Conservation (phyloP, 106 monocot genomes). For the Phalaenopsis equestris region DNA sequence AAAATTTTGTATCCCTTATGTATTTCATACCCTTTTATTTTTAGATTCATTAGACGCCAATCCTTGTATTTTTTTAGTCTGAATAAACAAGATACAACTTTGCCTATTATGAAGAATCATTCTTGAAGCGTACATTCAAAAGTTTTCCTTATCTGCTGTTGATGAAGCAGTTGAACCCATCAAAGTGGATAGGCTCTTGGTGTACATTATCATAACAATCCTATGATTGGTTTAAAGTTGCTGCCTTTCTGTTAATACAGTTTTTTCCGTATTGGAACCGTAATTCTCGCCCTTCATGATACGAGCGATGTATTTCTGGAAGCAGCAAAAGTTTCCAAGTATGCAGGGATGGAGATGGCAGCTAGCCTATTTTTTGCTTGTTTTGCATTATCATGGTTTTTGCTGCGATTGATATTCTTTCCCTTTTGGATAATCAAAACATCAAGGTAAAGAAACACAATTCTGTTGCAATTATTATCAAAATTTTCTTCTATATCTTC, state of each 20-base stretch:
- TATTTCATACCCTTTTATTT: too few species aligned
- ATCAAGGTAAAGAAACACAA: slow-evolving; percentile 38
- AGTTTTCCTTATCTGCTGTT: too few species aligned
- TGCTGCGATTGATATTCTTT: slow-evolving; percentile 74
- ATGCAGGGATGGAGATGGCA: slow-evolving; percentile 66
- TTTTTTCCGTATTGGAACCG: slow-evolving; percentile 75
- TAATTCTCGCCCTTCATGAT: slow-evolving; percentile 85
- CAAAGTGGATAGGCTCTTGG: too few species aligned
- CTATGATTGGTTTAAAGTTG: not conserved
- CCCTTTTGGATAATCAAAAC: slow-evolving; percentile 86
- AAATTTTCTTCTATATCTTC: not conserved
- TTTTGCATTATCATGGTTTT: slow-evolving; percentile 79
- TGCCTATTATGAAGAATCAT: too few species aligned
- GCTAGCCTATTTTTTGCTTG: slow-evolving; percentile 80
- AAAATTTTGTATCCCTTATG: too few species aligned
- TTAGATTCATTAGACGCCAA: too few species aligned
- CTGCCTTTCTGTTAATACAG: slow-evolving; percentile 20
- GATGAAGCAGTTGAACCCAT: too few species aligned
- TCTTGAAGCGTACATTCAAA: too few species aligned
- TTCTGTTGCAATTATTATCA: not conserved
- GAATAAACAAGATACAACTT: too few species aligned
- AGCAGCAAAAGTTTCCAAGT: slow-evolving; percentile 88
- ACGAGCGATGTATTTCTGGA: slow-evolving; percentile 88
- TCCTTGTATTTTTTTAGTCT: too few species aligned
- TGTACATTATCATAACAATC: too few species aligned